A percentile compares a stretch with the other conserved stretches of the same genome.
phyloP scores from a whole-genome alignment of 2,329 filamentous ascomycete species.

The Rhynchosporium secalis region DNA sequence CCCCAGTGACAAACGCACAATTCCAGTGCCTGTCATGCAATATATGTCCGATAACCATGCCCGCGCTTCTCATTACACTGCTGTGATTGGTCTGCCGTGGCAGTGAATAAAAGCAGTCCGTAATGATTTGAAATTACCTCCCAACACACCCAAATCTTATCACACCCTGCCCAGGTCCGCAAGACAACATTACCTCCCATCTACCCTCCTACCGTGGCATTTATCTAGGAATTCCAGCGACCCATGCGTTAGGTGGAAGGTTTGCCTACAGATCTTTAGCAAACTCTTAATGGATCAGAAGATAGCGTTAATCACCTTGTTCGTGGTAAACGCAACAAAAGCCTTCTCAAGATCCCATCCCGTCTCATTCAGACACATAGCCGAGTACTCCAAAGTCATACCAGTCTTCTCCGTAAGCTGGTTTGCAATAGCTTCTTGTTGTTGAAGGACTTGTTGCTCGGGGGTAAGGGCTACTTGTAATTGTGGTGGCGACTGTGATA shows the following conservation, averaged over 20 bases:
- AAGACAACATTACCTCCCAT: not conserved
- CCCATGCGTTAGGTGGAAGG: slow-evolving; percentile 39
- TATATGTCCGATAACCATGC: not conserved
- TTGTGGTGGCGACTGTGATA: slow-evolving; percentile 22
- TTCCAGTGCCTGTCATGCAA: slow-evolving; percentile 13
- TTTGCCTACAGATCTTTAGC: slow-evolving; percentile 41
- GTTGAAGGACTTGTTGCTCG: slow-evolving; percentile 34
- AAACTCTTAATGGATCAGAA: slow-evolving; percentile 4
- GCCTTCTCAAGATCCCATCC: slow-evolving; percentile 80
- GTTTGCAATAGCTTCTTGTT: slow-evolving; percentile 68
- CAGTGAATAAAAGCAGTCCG: not conserved
- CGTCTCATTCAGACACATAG: slow-evolving; percentile 77
- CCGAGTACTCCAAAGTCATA: slow-evolving; percentile 77
- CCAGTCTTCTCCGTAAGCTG: slow-evolving; percentile 76
- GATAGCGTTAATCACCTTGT: slow-evolving; percentile 55
- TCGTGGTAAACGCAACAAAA: slow-evolving; percentile 70
- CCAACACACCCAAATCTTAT: not conserved
- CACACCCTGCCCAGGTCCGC: not conserved
- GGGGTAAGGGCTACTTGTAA: slow-evolving; percentile 26
- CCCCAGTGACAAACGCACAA: slow-evolving; percentile 5
- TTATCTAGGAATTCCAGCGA: slow-evolving; percentile 13
- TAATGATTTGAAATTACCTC: not conserved
- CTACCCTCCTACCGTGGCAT: not conserved
- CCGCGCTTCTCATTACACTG: not conserved
- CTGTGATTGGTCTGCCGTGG: not conserved